These are phyloP conservation scores for Solanum chmielewskii DNA, from an alignment of 257 asterid species.

Conservation along the genomic window DNA sequence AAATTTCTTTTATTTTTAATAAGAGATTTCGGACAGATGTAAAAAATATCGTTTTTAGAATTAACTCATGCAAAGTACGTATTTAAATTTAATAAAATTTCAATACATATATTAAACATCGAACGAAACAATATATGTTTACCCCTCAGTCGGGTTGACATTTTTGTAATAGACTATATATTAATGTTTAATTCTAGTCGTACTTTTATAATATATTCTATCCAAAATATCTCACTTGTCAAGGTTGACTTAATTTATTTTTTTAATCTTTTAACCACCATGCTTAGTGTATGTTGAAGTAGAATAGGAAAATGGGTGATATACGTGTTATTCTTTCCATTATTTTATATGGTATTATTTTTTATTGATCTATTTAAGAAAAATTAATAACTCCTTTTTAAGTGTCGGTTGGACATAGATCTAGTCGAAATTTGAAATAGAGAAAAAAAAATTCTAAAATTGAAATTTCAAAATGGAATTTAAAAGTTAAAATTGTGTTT, in stretches of 20 bases:
- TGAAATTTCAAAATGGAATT: background rate
- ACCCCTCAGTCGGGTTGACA: background rate
- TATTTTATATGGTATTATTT: background rate
- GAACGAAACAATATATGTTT: no score
- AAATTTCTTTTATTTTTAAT: background rate
- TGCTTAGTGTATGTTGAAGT: background rate
- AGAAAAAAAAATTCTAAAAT: background rate
- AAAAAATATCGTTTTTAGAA: fast-evolving
- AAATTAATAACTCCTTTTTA: background rate
- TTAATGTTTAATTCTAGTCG: background rate
- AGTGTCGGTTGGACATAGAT: no score
- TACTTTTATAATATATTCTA: background rate
- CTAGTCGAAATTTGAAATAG: background rate
- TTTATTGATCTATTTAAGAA: background rate
- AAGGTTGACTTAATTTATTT: background rate
- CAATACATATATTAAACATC: fast-evolving
- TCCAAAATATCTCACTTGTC: background rate
- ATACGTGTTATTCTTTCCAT: background rate
- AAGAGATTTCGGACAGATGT: no score
- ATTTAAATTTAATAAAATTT: background rate
- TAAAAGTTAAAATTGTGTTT: background rate
- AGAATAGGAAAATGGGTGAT: background rate
- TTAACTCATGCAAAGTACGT: fast-evolving
- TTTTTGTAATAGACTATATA: background rate
- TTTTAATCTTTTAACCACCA: background rate